A percentile compares a stretch with the other conserved stretches of the same genome.
These are phyloP conservation scores for Pythium plurisporium DNA, from an alignment of 352 stramenopile species.

Conservation along the genomic window DNA sequence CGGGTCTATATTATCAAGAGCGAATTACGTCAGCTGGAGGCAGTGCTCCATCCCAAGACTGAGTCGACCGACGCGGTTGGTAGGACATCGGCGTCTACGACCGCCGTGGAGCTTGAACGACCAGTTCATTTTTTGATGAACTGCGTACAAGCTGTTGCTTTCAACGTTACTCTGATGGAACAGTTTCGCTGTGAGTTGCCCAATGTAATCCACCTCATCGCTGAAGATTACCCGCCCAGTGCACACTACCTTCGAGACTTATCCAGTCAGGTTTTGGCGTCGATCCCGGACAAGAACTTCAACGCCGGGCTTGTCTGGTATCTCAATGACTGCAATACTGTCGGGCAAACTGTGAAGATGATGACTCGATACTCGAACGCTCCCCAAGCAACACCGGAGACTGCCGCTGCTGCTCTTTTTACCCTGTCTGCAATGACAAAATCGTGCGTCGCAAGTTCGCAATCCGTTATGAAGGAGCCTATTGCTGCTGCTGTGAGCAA, in stretches of 20 bases:
- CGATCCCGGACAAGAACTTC: conserved; percentile 55
- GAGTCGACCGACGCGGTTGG: no score
- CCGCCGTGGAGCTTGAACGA: conserved; percentile 27
- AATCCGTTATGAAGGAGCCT: conserved; percentile 12
- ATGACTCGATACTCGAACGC: conserved; percentile 39
- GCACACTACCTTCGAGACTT: conserved; percentile 46
- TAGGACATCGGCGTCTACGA: no score
- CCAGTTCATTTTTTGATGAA: conserved; percentile 53
- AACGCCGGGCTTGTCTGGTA: conserved; percentile 75
- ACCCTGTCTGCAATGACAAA: conserved; percentile 14
- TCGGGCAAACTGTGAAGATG: conserved; percentile 42
- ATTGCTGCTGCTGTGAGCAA: conserved; percentile 58
- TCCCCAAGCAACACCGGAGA: conserved; percentile 26
- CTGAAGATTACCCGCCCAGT: conserved; percentile 54
- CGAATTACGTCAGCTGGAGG: conserved; percentile 33
- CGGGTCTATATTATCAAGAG: conserved; percentile 40
- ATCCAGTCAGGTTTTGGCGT: conserved; percentile 37
- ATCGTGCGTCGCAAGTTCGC: conserved; percentile 11
- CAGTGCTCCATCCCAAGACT: no score
- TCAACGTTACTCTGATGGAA: conserved; percentile 48
- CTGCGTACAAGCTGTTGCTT: conserved; percentile 53
- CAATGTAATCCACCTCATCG: conserved; percentile 54
- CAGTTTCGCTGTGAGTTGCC: conserved; percentile 65
- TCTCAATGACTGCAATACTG: conserved; percentile 54
- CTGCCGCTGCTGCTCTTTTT: conserved; percentile 31